phyloP scores from a whole-genome alignment of 1,139 yeast species.

The Citeromyces hawaiiensis region DNA sequence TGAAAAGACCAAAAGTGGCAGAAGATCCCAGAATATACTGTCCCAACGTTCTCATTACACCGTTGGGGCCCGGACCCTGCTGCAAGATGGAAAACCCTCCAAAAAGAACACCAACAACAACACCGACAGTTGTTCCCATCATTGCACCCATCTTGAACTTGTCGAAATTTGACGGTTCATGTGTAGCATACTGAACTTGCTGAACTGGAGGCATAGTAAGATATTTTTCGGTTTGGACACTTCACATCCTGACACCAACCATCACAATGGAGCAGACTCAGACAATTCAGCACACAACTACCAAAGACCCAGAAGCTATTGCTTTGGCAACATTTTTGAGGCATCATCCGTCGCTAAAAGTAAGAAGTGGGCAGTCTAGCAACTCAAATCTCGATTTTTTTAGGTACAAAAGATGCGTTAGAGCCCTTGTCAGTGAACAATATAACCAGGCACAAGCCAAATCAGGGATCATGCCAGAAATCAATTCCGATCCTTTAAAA shows the following conservation, averaged over 20 bases:
- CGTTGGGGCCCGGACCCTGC: constrained; percentile 97
- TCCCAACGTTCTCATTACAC: constrained; percentile 91
- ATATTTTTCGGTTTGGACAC: no score
- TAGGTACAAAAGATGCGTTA: constrained; percentile 67
- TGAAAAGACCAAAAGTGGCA: constrained; percentile 89
- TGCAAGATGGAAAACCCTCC: constrained; percentile 89
- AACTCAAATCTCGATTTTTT: constrained; percentile 69
- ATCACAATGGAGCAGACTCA: neutral
- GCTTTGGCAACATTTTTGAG: constrained; percentile 65
- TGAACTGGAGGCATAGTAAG: constrained; percentile 71
- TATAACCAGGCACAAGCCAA: constrained; percentile 43
- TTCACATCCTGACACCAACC: neutral
- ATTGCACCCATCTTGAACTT: constrained; percentile 96
- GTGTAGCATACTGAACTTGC: constrained; percentile 57
- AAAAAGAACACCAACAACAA: constrained; percentile 87
- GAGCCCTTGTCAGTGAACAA: constrained; percentile 67
- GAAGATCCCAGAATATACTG: constrained; percentile 96
- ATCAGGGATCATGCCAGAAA: constrained; percentile 35
- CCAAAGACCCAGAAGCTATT: constrained; percentile 26
- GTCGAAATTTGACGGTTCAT: constrained; percentile 83
- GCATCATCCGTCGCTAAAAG: constrained; percentile 52
- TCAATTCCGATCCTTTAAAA: constrained; percentile 32
- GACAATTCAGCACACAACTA: neutral
- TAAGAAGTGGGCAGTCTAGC: constrained; percentile 61
- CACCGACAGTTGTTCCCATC: constrained; percentile 83